Percentiles rank a stretch among this genome's conserved stretches.
Evolutionary conservation across 2,329 filamentous ascomycete genomes (phyloP).

Genomic region (Curvularia eragrostidis): DNA sequence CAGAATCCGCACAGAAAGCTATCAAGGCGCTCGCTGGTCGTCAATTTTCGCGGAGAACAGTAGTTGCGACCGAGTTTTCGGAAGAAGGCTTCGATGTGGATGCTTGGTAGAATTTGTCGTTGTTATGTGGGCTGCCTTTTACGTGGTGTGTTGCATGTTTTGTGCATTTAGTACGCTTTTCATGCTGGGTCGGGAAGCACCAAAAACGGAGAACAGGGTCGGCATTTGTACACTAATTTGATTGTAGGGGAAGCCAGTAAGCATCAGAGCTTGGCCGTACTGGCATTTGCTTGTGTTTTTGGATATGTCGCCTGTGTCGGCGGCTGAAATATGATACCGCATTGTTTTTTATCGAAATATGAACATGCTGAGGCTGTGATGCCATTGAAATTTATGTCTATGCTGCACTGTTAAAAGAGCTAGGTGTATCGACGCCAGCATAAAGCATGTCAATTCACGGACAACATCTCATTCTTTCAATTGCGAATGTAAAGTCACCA

Average conservation of each 20-base stretch:
- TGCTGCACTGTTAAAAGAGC: not conserved
- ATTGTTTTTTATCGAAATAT: not conserved
- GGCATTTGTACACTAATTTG: constrained; percentile 20
- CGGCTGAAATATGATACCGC: constrained; percentile 9
- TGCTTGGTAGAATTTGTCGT: constrained; percentile 69
- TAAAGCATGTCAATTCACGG: not conserved
- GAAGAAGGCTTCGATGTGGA: constrained; percentile 97
- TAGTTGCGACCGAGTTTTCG: constrained; percentile 94
- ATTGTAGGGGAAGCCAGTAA: constrained; percentile 7
- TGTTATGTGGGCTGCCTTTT: not conserved
- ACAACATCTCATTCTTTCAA: not conserved
- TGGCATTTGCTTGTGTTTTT: constrained; percentile 11
- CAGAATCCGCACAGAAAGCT: constrained; percentile 81
- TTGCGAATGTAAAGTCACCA: not conserved
- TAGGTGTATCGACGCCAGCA: not conserved
- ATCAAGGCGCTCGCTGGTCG: constrained; percentile 88
- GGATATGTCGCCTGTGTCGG: constrained; percentile 5
- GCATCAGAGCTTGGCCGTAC: constrained; percentile 1
- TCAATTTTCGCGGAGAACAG: constrained; percentile 95
- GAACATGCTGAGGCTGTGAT: not conserved
- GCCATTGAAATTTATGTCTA: not conserved
- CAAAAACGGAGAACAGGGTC: constrained; percentile 10
- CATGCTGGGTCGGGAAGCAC: constrained; percentile 3
- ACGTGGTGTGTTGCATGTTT: constrained; percentile 6
- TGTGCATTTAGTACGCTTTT: constrained; percentile 10